A percentile compares a stretch with the other conserved stretches of the same genome.
Conservation (phyloP, 495 filamentous ascomycete genomes). For the Rhypophila decipiens region DNA sequence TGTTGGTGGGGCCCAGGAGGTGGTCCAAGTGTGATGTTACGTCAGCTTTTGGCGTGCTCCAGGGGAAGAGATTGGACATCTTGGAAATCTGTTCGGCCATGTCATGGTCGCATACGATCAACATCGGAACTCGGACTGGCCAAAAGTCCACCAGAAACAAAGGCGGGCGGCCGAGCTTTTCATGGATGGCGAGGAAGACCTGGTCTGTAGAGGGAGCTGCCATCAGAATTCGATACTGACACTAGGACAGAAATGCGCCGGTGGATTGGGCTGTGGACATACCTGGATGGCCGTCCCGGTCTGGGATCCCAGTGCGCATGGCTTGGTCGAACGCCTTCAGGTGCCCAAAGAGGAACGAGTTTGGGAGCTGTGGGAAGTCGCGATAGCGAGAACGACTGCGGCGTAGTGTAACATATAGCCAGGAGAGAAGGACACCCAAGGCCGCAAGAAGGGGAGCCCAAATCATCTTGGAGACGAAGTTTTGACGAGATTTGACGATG, state of each 20-base stretch:
- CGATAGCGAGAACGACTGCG: too few relatives aligned
- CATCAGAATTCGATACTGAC: too few relatives aligned
- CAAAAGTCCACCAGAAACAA: slow-evolving; percentile 30
- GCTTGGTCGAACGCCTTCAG: slow-evolving; percentile 18
- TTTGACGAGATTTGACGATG: too few relatives aligned
- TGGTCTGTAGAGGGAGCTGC: too few relatives aligned
- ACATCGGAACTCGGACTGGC: slow-evolving; percentile 24
- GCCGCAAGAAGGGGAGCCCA: too few relatives aligned
- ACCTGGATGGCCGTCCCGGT: too few relatives aligned
- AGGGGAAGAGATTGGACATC: slow-evolving; percentile 30
- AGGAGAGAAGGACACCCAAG: too few relatives aligned
- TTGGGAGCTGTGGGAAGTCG: slow-evolving; percentile 20
- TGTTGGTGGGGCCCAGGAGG: slow-evolving; percentile 29
- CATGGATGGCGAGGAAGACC: slow-evolving; percentile 14
- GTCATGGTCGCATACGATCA: slow-evolving; percentile 37
- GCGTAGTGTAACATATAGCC: too few relatives aligned
- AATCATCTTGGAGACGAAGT: too few relatives aligned
- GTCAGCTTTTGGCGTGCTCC: slow-evolving; percentile 38
- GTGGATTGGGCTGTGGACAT: too few relatives aligned
- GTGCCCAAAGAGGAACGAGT: slow-evolving; percentile 28
- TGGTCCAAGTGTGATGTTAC: slow-evolving; percentile 18
- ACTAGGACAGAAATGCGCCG: too few relatives aligned
- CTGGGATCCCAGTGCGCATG: too few relatives aligned
- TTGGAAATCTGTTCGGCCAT: slow-evolving; percentile 37
- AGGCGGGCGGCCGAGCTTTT: slow-evolving; percentile 19